Evolutionary conservation across 495 filamentous ascomycete species (phyloP).

Genomic region (Aspergillus kassunensis): DNA sequence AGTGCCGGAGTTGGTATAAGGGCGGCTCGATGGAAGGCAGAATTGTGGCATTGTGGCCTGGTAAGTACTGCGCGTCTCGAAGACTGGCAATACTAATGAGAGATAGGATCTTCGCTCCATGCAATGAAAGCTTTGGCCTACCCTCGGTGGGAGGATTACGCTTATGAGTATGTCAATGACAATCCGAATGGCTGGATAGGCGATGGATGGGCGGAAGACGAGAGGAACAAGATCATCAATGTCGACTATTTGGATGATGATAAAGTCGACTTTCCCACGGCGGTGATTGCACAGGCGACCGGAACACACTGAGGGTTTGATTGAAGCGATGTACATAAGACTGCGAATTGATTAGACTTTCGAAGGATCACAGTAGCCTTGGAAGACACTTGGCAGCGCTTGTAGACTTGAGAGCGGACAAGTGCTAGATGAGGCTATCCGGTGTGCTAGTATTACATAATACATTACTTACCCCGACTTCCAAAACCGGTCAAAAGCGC

Average conservation of each 20-base stretch:
- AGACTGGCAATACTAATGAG: conserved; percentile 2
- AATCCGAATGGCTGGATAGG: conserved; percentile 39
- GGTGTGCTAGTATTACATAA: no score
- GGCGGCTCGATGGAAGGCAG: conserved; percentile 33
- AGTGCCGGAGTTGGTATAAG: conserved; percentile 57
- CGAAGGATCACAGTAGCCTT: no score
- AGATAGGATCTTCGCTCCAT: conserved; percentile 38
- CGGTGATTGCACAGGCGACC: conserved; percentile 4
- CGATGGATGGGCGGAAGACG: conserved; percentile 40
- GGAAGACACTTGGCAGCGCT: no score
- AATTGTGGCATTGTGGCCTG: conserved; percentile 41
- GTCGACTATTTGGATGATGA: conserved; percentile 40
- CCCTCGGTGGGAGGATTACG: conserved; percentile 42
- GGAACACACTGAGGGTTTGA: background rate
- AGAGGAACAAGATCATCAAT: conserved; percentile 30
- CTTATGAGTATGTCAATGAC: conserved; percentile 36
- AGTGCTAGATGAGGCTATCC: no score
- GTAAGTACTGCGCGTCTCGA: conserved; percentile 21
- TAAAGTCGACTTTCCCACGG: conserved; percentile 33
- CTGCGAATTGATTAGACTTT: no score
- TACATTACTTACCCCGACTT: no score
- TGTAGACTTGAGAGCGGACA: no score
- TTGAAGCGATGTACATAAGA: no score
- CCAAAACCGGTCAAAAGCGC: no score
- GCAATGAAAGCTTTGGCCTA: conserved; percentile 31